A percentile compares a stretch with the other conserved stretches of the same genome.
Evolutionary conservation across 2,329 filamentous ascomycete species (phyloP).

Genomic region (Metarhizium guizhouense): DNA sequence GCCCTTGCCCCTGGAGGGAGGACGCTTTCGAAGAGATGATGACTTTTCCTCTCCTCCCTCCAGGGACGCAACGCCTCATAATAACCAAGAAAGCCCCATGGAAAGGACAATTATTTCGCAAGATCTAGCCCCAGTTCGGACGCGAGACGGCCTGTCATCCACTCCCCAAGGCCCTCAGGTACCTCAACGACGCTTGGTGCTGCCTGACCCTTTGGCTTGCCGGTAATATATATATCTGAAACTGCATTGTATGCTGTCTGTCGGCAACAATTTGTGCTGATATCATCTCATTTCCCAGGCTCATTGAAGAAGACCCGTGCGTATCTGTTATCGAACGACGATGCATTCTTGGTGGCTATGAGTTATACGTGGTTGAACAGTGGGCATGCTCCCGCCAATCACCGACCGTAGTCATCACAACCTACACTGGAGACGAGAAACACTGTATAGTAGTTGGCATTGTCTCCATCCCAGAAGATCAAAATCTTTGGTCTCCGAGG

Average conservation of each 20-base stretch:
- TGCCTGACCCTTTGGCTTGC: slow-evolving; percentile 50
- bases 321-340: slow-evolving; percentile 68
- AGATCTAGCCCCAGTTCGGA: neutral
- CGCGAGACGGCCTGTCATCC: slow-evolving; percentile 8
- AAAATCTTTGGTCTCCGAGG: slow-evolving; percentile 68
- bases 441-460: slow-evolving; percentile 74
- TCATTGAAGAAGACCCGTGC: slow-evolving; percentile 75
- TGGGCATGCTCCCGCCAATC: slow-evolving; percentile 91
- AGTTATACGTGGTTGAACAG: slow-evolving; percentile 91
- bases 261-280: slow-evolving; percentile 4
- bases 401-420: slow-evolving; percentile 85
- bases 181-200: slow-evolving; percentile 39
- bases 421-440: slow-evolving; percentile 79
- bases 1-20: slow-evolving; percentile 7
- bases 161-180: slow-evolving; percentile 14
- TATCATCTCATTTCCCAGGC: slow-evolving; percentile 31
- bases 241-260: neutral
- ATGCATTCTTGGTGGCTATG: slow-evolving; percentile 68
- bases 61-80: neutral
- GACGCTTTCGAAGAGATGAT: slow-evolving; percentile 6
- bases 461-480: slow-evolving; percentile 72
- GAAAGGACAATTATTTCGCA: slow-evolving; percentile 1
- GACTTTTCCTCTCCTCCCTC: slow-evolving; percentile 1
- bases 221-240: slow-evolving; percentile 26
- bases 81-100: neutral